Conservation (phyloP, 2,329 filamentous ascomycete species). For the Podosphaera fusca region DNA sequence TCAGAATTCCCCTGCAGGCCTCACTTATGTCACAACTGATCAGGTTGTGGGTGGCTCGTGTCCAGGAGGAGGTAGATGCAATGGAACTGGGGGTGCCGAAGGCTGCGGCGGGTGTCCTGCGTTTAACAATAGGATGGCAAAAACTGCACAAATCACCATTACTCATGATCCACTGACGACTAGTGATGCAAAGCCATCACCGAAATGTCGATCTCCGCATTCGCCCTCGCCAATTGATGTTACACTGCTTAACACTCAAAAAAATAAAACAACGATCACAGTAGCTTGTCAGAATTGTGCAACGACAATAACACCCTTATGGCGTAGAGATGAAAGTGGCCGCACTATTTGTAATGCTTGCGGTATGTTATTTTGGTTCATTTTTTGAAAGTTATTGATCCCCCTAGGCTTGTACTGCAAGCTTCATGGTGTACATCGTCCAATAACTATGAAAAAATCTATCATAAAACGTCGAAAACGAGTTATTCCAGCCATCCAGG, state of each 20-base stretch:
- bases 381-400: slow-evolving; percentile 5
- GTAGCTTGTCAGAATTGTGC: slow-evolving; percentile 94
- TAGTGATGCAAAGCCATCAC: slow-evolving; percentile 7
- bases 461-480: slow-evolving; percentile 91
- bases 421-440: slow-evolving; percentile 76
- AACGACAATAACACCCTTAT: slow-evolving; percentile 87
- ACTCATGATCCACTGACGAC: slow-evolving; percentile 12
- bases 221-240: slow-evolving; percentile 25
- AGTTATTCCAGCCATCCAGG: slow-evolving; percentile 54
- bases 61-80: slow-evolving; percentile 82
- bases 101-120: slow-evolving; percentile 91
- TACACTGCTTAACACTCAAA: slow-evolving; percentile 22
- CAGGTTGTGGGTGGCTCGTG: slow-evolving; percentile 66
- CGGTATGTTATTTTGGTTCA: slow-evolving; percentile 35
- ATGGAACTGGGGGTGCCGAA: slow-evolving; percentile 85
- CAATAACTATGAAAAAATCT: slow-evolving; percentile 96
- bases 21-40: slow-evolving; percentile 58
- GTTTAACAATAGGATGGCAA: slow-evolving; percentile 89
- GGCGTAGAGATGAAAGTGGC: slow-evolving; percentile 80
- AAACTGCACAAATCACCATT: slow-evolving; percentile 50
- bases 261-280: slow-evolving; percentile 33
- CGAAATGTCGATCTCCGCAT: slow-evolving; percentile 12
- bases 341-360: slow-evolving; percentile 98
- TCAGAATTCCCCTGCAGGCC: slow-evolving; percentile 20
- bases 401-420: slow-evolving; percentile 71